A percentile compares a stretch with the other conserved stretches of the same genome.
phyloP scores from a whole-genome alignment of 352 stramenopile genomes.

The Pythium volutum region DNA sequence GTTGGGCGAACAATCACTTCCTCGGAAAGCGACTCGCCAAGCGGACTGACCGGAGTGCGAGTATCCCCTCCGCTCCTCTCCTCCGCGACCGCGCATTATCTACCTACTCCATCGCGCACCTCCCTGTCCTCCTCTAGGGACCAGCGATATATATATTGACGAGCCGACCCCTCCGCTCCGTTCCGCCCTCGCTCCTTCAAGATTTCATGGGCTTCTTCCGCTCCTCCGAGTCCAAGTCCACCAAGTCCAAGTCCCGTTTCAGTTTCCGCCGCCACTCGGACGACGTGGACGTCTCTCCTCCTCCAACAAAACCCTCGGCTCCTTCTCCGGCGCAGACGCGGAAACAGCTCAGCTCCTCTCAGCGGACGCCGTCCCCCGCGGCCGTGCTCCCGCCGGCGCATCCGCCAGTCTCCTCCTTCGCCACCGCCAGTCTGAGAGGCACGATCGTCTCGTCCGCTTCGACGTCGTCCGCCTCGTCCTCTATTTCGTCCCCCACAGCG shows the following conservation, averaged over 20 bases:
- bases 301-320: conserved; percentile 6
- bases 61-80: conserved; percentile 5
- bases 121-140: neutral
- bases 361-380: neutral
- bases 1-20: neutral
- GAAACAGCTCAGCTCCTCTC: too few relatives aligned
- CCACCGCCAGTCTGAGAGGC: conserved; percentile 2
- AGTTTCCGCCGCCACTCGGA: conserved; percentile 66
- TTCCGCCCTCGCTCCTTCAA: neutral
- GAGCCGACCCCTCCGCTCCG: neutral
- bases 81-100: conserved; percentile 6
- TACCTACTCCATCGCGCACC: conserved; percentile 2
- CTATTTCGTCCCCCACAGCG: conserved; percentile 41
- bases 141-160: neutral
- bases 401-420: neutral
- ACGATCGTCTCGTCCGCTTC: conserved; percentile 25
- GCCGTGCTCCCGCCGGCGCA: conserved; percentile 8
- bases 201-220: conserved; percentile 65
- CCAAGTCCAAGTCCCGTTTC: conserved; percentile 57
- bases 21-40: neutral
- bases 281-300: conserved; percentile 21
- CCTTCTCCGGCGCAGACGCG: neutral
- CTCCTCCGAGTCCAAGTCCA: conserved; percentile 37
- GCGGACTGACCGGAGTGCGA: neutral
- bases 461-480: conserved; percentile 44